Conservation (phyloP, 441 rosid genomes). For the Adansonia madagascariensis region DNA sequence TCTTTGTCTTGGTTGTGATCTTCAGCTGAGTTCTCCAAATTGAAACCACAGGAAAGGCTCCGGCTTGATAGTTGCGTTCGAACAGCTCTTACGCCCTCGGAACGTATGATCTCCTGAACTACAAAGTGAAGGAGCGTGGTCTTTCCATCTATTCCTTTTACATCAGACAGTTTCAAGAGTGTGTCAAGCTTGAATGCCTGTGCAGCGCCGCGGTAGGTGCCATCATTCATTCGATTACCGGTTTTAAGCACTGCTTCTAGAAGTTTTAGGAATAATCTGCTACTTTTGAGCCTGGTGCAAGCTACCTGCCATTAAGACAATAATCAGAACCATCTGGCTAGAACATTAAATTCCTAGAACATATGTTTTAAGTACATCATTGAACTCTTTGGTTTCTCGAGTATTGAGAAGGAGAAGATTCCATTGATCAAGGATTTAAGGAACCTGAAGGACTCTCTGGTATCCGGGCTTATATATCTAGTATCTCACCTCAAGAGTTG, state of each 20-base stretch:
- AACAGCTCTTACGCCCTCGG: conserved; percentile 58
- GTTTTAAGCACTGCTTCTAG: conserved; percentile 83
- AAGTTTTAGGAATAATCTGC: conserved; percentile 68
- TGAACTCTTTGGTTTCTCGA: background rate
- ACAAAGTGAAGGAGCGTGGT: conserved; percentile 73
- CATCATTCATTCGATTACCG: conserved; percentile 75
- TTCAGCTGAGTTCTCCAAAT: conserved; percentile 47
- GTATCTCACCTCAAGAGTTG: conserved; percentile 58
- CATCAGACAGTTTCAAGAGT: conserved; percentile 70
- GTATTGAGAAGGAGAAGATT: background rate
- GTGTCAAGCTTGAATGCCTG: conserved; percentile 76
- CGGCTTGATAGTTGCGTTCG: conserved; percentile 44
- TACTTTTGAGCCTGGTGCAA: conserved; percentile 55
- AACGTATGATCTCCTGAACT: conserved; percentile 76
- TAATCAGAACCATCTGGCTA: background rate
- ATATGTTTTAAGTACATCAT: background rate
- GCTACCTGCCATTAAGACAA: conserved; percentile 53
- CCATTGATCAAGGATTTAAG: background rate
- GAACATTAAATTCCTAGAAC: background rate
- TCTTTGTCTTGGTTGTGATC: conserved; percentile 43
- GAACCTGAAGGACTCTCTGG: background rate
- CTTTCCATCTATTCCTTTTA: conserved; percentile 75
- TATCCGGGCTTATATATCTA: background rate
- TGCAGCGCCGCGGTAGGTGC: conserved; percentile 75
- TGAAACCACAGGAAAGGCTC: conserved; percentile 38